Base-by-base conservation (phyloP, 2,329 filamentous ascomycete species). In the Phialophora macrospora region DNA sequence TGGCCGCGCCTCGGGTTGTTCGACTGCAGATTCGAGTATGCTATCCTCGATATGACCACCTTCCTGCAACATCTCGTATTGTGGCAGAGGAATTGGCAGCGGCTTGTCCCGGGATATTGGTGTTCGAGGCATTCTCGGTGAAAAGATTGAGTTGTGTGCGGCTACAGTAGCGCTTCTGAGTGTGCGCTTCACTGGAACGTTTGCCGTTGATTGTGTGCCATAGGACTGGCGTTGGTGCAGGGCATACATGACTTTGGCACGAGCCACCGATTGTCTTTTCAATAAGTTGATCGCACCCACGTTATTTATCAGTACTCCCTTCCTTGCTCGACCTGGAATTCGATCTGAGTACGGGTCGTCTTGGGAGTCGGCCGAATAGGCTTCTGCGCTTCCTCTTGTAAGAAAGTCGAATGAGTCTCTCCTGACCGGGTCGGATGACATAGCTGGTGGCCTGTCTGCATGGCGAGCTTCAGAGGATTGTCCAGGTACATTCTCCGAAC, bases 211-310 rank as follows among this genome's bases (percentile, higher is more conserved):
- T 2, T 60, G n/a, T 26, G 30, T 2, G 7, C 4, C 48, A 54
- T 51, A 6, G 9, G 49, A 14, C 11, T 32, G 44, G 1, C 4
- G 32, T 34, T 48, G 48, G 12, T 49, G 14, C 0, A 62, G 46
- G 5, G 20, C 4, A 34, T 69, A 69, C 52, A 67, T 60, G 12
- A 52, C 55, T 55, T 55, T 66, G 22, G 64, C 67, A 26, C 67
- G 67, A 41, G 62, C 62, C 46, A 65, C 46, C 5, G 67, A 69
- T 38, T 65, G 61, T 34, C 67, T 59, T 32, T 65, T 64, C 24
- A 69, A 55, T 20, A 38, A 24, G 7, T 63, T 64, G 32, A 69
- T 34, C 14, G 62, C 59, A 26, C 58, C 62, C 44, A n/a, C 54
- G 22, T 26, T 61, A 20, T 51, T 52, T n/a, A 57, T 9, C 2